phyloP scores from a whole-genome alignment of 345 rosid species.

The Acer yangbiense region DNA sequence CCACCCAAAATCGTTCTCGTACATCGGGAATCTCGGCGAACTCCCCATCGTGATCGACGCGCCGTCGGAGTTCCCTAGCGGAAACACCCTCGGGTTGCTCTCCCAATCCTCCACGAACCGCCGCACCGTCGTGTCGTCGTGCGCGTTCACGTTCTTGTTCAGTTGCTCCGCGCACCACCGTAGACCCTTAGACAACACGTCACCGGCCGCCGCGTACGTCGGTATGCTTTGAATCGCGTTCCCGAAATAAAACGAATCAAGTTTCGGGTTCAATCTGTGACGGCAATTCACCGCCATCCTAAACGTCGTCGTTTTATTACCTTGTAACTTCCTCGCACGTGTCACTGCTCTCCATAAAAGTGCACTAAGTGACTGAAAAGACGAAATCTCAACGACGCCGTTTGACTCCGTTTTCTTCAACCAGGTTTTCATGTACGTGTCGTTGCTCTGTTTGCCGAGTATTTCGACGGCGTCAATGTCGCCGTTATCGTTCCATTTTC shows the following conservation, averaged over 20 bases:
- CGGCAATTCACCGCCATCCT: slow-evolving; percentile 94
- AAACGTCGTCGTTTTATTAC: slow-evolving; percentile 64
- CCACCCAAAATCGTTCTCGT: slow-evolving; percentile 95
- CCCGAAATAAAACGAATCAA: slow-evolving; percentile 78
- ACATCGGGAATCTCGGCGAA: slow-evolving; percentile 94
- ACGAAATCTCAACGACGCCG: slow-evolving; percentile 58
- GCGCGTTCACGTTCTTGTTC: slow-evolving; percentile 56
- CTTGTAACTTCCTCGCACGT: slow-evolving; percentile 71
- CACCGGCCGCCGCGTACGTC: slow-evolving; percentile 67
- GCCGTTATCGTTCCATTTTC: slow-evolving; percentile 22
- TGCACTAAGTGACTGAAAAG: slow-evolving; percentile 80
- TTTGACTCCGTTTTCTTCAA: slow-evolving; percentile 37
- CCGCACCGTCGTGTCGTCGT: slow-evolving; percentile 52
- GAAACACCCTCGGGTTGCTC: slow-evolving; percentile 74
- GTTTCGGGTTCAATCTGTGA: slow-evolving; percentile 65
- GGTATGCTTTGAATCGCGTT: slow-evolving; percentile 96
- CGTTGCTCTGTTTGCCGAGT: slow-evolving; percentile 70
- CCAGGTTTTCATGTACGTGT: slow-evolving; percentile 42
- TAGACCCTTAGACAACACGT: slow-evolving; percentile 68
- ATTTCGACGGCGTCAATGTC: slow-evolving; percentile 51
- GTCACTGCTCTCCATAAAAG: slow-evolving; percentile 86
- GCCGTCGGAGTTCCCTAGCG: slow-evolving; percentile 87
- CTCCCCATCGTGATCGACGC: slow-evolving; percentile 89
- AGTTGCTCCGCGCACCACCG: slow-evolving; percentile 85
- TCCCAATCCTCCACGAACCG: slow-evolving; percentile 67